A percentile compares a stretch with the other conserved stretches of the same genome.
Evolutionary conservation across 805 yeast species (phyloP).

Genomic region (Lachancea sp.): DNA sequence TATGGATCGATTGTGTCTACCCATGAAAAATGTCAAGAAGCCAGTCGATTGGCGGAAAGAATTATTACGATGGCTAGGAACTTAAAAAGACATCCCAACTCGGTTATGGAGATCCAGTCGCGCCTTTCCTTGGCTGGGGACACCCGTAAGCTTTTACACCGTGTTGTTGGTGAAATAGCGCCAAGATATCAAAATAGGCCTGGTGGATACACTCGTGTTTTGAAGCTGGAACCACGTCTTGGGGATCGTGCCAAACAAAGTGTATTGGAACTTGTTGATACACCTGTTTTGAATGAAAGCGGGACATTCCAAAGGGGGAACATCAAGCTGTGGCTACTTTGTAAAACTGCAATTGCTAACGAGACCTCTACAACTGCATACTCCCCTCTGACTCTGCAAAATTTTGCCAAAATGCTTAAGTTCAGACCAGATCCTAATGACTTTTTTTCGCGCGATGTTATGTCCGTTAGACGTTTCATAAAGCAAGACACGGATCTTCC

Average conservation of each 20-base stretch:
- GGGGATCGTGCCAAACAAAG: constrained; percentile 91
- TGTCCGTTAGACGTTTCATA: constrained; percentile 15
- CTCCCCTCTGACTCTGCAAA: constrained; percentile 19
- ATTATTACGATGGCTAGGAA: constrained; percentile 55
- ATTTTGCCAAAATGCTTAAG: constrained; percentile 19
- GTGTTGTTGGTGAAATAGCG: constrained; percentile 57
- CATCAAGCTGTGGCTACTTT: constrained; percentile 29
- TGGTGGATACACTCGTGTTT: constrained; percentile 82
- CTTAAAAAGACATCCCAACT: constrained; percentile 8
- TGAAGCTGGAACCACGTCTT: constrained; percentile 75
- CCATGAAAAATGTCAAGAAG: constrained; percentile 65
- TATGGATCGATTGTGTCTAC: constrained; percentile 70
- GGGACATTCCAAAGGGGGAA: constrained; percentile 27
- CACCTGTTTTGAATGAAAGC: constrained; percentile 29
- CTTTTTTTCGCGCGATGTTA: constrained; percentile 5
- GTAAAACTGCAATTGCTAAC: constrained; percentile 21
- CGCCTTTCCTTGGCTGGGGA: constrained; percentile 43
- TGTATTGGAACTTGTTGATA: constrained; percentile 79
- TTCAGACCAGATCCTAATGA: constrained; percentile 10
- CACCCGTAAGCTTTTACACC: constrained; percentile 47
- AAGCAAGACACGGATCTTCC: constrained; percentile 10
- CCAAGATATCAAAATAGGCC: constrained; percentile 55
- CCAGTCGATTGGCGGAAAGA: constrained; percentile 57
- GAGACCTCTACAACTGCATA: constrained; percentile 20
- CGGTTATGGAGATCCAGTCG: constrained; percentile 30